A percentile compares a stretch with the other conserved stretches of the same genome.
These are phyloP conservation scores for Yarrowia sp. DNA, from an alignment of 805 yeast genomes.

Conservation along the genomic window DNA sequence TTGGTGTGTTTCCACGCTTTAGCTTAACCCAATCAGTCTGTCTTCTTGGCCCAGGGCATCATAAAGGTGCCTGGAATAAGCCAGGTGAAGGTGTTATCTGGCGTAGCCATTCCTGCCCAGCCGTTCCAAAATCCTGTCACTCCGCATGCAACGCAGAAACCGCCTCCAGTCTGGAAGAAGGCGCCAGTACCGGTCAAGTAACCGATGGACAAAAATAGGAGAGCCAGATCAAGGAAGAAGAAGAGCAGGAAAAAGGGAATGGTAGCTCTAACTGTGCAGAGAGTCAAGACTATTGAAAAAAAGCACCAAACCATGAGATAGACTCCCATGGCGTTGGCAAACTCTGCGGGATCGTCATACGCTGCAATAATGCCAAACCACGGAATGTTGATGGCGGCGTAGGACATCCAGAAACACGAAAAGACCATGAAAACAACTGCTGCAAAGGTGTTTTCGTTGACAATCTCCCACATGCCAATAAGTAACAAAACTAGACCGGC, in stretches of 20 bases:
- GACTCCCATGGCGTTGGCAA: slow-evolving; percentile 53
- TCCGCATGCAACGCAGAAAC: slow-evolving; percentile 52
- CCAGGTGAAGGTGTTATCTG: slow-evolving; percentile 42
- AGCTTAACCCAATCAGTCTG: not conserved
- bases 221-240: slow-evolving; percentile 41
- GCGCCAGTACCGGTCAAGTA: slow-evolving; percentile 44
- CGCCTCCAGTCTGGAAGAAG: slow-evolving; percentile 55
- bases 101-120: slow-evolving; percentile 56
- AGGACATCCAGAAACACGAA: slow-evolving; percentile 67
- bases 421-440: slow-evolving; percentile 45
- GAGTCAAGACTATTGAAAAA: slow-evolving; percentile 51
- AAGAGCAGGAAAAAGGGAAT: slow-evolving; percentile 58
- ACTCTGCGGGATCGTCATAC: slow-evolving; percentile 36
- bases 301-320: slow-evolving; percentile 59
- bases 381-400: slow-evolving; percentile 53
- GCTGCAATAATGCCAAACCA: slow-evolving; percentile 49
- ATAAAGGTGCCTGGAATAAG: slow-evolving; percentile 11
- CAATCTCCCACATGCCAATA: slow-evolving; percentile 65
- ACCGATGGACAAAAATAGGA: slow-evolving; percentile 49
- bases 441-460: slow-evolving; percentile 61
- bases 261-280: slow-evolving; percentile 61
- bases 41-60: slow-evolving; percentile 25
- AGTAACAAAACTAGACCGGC: slow-evolving; percentile 58
- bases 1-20: no score
- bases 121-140: slow-evolving; percentile 57